Conservation (phyloP, 331 rosid genomes). For the Ulmus americana region DNA sequence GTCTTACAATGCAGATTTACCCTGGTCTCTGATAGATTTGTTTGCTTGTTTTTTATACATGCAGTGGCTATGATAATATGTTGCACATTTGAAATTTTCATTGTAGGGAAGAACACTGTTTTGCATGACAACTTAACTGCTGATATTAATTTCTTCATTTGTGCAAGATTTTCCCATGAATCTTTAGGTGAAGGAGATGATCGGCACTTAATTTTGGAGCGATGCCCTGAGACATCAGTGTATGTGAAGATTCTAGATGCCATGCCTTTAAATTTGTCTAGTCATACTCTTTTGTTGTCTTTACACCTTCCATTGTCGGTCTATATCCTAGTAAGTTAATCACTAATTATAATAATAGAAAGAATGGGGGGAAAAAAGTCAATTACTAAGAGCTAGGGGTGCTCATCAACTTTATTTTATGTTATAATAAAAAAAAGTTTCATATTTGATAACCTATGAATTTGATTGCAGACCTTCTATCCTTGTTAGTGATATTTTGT, state of each 20-base stretch:
- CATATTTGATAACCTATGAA: constrained; percentile 19
- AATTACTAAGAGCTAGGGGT: neutral
- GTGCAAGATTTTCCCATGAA: constrained; percentile 73
- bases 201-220: constrained; percentile 79
- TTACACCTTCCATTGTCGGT: neutral
- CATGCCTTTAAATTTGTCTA: neutral
- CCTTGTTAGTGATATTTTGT: constrained; percentile 87
- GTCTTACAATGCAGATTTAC: neutral
- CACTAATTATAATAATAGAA: neutral
- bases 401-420: neutral
- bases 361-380: neutral
- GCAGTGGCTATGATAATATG: neutral
- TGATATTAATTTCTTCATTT: constrained; percentile 17
- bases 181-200: constrained; percentile 94
- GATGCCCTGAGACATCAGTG: constrained; percentile 84
- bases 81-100: neutral
- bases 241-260: constrained; percentile 31
- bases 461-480: constrained; percentile 74
- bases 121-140: neutral
- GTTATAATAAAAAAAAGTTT: constrained; percentile 5
- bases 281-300: neutral
- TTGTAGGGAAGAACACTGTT: neutral
- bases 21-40: neutral
- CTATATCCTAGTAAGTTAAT: neutral
- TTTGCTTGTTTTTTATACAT: constrained; percentile 6